Evolutionary conservation across 805 yeast genomes (phyloP), one percentile per base, ranked within the genome.

Genomic region (Candida sithepensis): DNA sequence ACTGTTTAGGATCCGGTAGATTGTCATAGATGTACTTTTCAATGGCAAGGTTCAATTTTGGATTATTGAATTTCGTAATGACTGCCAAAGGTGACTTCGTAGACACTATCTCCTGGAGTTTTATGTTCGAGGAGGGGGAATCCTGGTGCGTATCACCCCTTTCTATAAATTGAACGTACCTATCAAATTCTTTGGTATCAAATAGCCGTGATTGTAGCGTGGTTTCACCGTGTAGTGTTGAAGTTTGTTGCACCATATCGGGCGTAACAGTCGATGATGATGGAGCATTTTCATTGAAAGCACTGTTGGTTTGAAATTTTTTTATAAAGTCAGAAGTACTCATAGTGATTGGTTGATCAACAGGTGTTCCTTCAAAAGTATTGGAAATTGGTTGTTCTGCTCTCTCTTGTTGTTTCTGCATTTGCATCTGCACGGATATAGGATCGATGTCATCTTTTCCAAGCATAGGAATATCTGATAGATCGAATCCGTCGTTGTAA

Each of bases 21-120:
- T 74, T 64, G 45, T 75, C 74, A 63, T 87, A 94, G 0, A 94
- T 69, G 58, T 78, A 85, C 54, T 87, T 85, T 57, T 94, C 99
- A 4, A 90, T 57, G 1, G 97, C 89, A 14, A 94, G 69, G 60
- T 94, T 94, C 43, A 80, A 56, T 57, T 72, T 81, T 1, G 98
- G 98, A 55, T 85, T 76, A 2, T 68, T 61, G 10, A 85, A 70
- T 22, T 67, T 67, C 0, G 96, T 81, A 0, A 84, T 61, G 30
- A 88, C 72, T 1, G 83, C 70, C 18, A 82, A 66, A 4, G 88
- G 84, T n/a, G 57, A 16, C 0, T 46, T 45, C 0, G 51, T 44
- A 10, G 36, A 28, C 1, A 49, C 59, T 2, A 62, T 23, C 1
- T 53, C 49, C 2, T 44, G 44, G 3, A 63, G 42, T 18, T 39